Evolutionary conservation across 805 yeast genomes (phyloP).

Genomic region (Kuraishia floccosa): DNA sequence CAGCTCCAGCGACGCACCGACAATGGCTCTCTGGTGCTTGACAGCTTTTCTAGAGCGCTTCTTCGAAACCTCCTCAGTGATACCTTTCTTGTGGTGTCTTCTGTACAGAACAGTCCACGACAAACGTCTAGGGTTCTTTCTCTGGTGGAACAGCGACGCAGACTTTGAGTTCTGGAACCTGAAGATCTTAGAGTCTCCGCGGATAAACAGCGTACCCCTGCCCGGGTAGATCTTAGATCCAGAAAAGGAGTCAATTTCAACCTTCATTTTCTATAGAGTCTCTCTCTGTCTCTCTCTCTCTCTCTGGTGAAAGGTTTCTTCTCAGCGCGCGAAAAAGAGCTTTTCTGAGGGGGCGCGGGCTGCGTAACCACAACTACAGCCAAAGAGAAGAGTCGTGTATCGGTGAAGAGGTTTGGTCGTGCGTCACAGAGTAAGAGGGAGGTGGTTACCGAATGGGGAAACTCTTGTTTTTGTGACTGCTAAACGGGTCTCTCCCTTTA

Average conservation of each 20-base stretch:
- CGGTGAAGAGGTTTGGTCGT: too few species aligned
- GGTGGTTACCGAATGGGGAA: too few species aligned
- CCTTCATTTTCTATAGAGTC: conserved; percentile 97
- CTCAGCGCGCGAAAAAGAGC: too few species aligned
- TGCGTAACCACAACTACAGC: too few species aligned
- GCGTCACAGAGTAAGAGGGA: too few species aligned
- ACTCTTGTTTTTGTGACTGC: too few species aligned
- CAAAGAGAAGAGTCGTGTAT: too few species aligned
- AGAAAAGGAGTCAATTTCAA: conserved; percentile 98
- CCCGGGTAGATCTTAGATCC: conserved; percentile 99
- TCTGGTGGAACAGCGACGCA: conserved; percentile 96
- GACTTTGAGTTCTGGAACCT: conserved; percentile 98
- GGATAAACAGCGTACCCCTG: conserved; percentile 97
- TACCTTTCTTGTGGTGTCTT: conserved; percentile 99
- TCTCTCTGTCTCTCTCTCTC: too few species aligned
- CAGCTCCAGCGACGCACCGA: conserved; percentile 97
- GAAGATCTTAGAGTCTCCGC: conserved; percentile 99
- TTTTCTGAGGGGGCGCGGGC: too few species aligned
- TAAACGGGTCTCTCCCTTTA: too few species aligned
- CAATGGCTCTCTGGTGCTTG: conserved; percentile 98
- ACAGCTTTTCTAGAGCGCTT: conserved; percentile 96
- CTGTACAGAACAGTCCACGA: conserved; percentile 99
- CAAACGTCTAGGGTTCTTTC: conserved; percentile 99
- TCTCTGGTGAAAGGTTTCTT: too few species aligned
- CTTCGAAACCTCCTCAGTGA: conserved; percentile 96